These are phyloP conservation scores for Diaporthe ilicicola DNA, from an alignment of 2,329 filamentous ascomycete species.

Conservation along the genomic window DNA sequence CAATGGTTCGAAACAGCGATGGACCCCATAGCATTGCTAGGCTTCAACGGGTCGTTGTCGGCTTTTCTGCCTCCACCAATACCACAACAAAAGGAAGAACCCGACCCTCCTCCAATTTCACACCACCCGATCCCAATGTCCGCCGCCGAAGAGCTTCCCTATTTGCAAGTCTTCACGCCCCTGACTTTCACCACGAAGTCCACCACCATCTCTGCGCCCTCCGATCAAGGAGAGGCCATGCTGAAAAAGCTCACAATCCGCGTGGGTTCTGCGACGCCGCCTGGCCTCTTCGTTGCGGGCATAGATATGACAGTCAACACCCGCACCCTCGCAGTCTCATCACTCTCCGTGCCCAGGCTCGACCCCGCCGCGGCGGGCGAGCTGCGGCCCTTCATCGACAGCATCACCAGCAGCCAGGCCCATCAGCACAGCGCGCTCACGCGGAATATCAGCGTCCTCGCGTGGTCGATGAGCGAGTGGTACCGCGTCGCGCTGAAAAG, in stretches of 20 bases:
- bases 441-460: slow-evolving; percentile 66
- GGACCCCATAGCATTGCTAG: slow-evolving; percentile 61
- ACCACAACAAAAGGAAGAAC: slow-evolving; percentile 41
- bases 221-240: slow-evolving; percentile 41
- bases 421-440: slow-evolving; percentile 51
- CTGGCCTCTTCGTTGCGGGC: slow-evolving; percentile 65
- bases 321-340: slow-evolving; percentile 57
- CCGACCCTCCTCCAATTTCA: slow-evolving; percentile 58
- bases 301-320: slow-evolving; percentile 68
- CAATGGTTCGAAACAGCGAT: slow-evolving; percentile 57
- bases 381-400: slow-evolving; percentile 61
- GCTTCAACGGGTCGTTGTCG: slow-evolving; percentile 47
- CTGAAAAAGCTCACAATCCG: slow-evolving; percentile 66
- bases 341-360: slow-evolving; percentile 62
- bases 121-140: slow-evolving; percentile 72
- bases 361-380: slow-evolving; percentile 68
- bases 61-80: slow-evolving; percentile 14
- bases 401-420: slow-evolving; percentile 44
- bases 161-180: slow-evolving; percentile 75
- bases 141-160: slow-evolving; percentile 71
- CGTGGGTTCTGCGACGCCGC: slow-evolving; percentile 53
- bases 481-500: slow-evolving; percentile 67
- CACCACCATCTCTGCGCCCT: slow-evolving; percentile 50
- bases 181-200: slow-evolving; percentile 68
- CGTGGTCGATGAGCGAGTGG: slow-evolving; percentile 76